Base-by-base conservation (phyloP, 1,139 yeast genomes). In the Zygosaccharomyces pseudobailii region DNA sequence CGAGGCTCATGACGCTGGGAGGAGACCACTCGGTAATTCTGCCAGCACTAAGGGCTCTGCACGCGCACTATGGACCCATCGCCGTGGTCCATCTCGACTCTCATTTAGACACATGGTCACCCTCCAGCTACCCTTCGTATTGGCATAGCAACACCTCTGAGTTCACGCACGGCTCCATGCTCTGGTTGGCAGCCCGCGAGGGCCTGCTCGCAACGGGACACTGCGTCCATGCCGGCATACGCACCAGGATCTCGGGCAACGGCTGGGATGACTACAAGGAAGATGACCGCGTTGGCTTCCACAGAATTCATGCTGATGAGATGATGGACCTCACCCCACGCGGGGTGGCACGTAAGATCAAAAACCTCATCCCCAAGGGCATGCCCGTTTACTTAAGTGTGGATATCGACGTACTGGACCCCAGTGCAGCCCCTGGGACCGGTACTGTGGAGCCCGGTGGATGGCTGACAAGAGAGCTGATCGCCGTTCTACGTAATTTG, bases 371-470 rank as follows among this genome's bases (percentile, higher is more conserved):
- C 25, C 82, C 84, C 0, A 59, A 64, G 13, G 77, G 79, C 49
- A 71, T 76, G 8, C 88, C 92, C 6, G 84, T 85, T 0, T 85
- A 83, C 58, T 69, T 85, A 36, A 80, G 87, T 9, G 84, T 85
- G 30, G 94, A 85, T 63, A 81, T 85, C 40, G 94, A 85, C 63
- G 87, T 83, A n/a, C 70, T 85, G 54, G 94, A 85, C 62, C 92
- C 92, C 2, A 87, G 84, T 2, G 76, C 81, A 57, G 87, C 89
- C 3, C 84, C 88, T 47, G 94, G 92, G 1, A 85, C 94, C 1
- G 94, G 94, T 7, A 85, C 94, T 3, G 87, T 83, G 52, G 94
- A 85, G 65, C 82, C 84, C 4, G 94, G 94, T 47, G 94, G 94
- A 46, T 78, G 87, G 76, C 70, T 84, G 43, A 84, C 90, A n/a